Evolutionary conservation across 2,329 filamentous ascomycete genomes (phyloP).

Genomic region (Paraconiothyrium sp.): DNA sequence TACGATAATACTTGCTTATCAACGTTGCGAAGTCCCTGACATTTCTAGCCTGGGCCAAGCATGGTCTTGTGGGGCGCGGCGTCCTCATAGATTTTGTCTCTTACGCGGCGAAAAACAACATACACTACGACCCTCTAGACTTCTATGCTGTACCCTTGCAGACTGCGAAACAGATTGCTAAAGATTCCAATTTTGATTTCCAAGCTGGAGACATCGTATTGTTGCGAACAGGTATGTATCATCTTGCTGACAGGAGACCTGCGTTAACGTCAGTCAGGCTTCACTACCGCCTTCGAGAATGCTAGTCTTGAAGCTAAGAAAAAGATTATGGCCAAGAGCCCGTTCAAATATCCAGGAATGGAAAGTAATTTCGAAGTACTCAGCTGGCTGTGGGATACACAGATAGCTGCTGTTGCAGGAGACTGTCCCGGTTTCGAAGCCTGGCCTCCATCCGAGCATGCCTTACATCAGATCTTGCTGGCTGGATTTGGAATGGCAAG

Average conservation of each 20-base stretch:
- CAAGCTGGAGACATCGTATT: conserved; percentile 34
- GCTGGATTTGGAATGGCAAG: conserved; percentile 51
- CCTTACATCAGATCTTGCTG: conserved; percentile 49
- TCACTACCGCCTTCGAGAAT: conserved; percentile 29
- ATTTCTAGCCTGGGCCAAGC: conserved; percentile 30
- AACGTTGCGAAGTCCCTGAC: background rate
- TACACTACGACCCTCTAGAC: conserved; percentile 30
- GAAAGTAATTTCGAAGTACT: conserved; percentile 28
- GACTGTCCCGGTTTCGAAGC: conserved; percentile 48
- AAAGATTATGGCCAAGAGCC: conserved; percentile 26
- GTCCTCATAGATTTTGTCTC: conserved; percentile 35
- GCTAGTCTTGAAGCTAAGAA: conserved; percentile 27
- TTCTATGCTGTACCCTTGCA: conserved; percentile 27
- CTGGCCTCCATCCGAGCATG: conserved; percentile 31
- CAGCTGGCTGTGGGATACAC: conserved; percentile 34
- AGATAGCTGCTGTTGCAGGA: conserved; percentile 48
- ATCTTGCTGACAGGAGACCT: background rate
- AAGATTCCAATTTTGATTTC: conserved; percentile 29
- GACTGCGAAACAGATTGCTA: conserved; percentile 26
- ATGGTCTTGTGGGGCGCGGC: conserved; percentile 34
- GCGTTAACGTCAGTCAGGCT: conserved; percentile 15
- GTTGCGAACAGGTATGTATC: conserved; percentile 30
- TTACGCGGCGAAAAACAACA: conserved; percentile 28
- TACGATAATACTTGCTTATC: background rate
- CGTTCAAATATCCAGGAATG: conserved; percentile 33